Percentiles rank a stretch among this genome's conserved stretches.
Evolutionary conservation across 1,139 yeast genomes (phyloP).

Genomic region (Debaryomyces coudertii): DNA sequence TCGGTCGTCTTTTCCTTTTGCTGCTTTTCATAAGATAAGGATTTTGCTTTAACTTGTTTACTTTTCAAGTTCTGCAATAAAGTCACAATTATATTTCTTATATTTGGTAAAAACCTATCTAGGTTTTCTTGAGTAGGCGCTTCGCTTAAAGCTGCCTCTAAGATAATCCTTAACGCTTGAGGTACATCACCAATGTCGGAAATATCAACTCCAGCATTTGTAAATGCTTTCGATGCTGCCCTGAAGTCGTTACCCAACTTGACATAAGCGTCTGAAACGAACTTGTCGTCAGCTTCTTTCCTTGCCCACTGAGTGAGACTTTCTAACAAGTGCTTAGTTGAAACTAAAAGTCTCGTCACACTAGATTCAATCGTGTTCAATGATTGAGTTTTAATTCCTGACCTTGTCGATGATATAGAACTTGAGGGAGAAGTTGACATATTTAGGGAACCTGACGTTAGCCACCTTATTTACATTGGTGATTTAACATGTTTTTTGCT

Average conservation of each 20-base stretch:
- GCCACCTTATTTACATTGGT: background rate
- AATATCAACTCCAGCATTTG: slow-evolving; percentile 44
- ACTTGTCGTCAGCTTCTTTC: slow-evolving; percentile 73
- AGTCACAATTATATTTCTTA: slow-evolving; percentile 83
- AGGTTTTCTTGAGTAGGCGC: slow-evolving; percentile 83
- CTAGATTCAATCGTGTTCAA: slow-evolving; percentile 78
- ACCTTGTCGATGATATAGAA: slow-evolving; percentile 9
- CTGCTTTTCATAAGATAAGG: slow-evolving; percentile 31
- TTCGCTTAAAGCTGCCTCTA: slow-evolving; percentile 87
- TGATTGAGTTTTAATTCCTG: slow-evolving; percentile 30
- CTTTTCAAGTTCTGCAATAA: slow-evolving; percentile 78
- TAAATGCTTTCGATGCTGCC: slow-evolving; percentile 66
- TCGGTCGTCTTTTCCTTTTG: slow-evolving; percentile 2
- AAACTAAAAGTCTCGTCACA: slow-evolving; percentile 79
- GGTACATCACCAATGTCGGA: slow-evolving; percentile 49
- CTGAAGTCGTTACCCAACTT: slow-evolving; percentile 92
- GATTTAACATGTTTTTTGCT: background rate
- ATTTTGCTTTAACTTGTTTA: slow-evolving; percentile 64
- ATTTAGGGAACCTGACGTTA: background rate
- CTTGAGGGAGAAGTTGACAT: slow-evolving; percentile 9
- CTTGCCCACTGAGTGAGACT: slow-evolving; percentile 91
- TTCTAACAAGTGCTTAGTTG: slow-evolving; percentile 86
- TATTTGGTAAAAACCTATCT: slow-evolving; percentile 80
- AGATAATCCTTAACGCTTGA: slow-evolving; percentile 58
- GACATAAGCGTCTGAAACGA: slow-evolving; percentile 90